phyloP scores from a whole-genome alignment of 805 yeast species.

The Metschnikowia colocasiae region DNA sequence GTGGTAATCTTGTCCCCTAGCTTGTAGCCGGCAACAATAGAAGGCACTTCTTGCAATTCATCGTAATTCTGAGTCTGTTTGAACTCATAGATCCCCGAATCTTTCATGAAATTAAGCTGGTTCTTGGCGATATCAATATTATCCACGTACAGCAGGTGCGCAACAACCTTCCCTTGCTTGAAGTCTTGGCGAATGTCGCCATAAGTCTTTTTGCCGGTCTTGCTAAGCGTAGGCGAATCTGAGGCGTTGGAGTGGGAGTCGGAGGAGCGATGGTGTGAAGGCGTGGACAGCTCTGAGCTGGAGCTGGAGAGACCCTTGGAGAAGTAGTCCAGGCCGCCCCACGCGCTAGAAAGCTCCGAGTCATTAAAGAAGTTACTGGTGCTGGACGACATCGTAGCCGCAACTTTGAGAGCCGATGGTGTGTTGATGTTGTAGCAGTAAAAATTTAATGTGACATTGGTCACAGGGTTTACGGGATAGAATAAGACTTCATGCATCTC shows the following conservation, averaged over 20 bases:
- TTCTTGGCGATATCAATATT: slow-evolving; percentile 24
- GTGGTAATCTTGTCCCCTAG: slow-evolving; percentile 20
- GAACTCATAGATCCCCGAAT: slow-evolving; percentile 10
- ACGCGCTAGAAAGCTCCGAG: slow-evolving; percentile 1
- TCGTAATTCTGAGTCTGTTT: slow-evolving; percentile 9
- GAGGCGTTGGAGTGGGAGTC: slow-evolving; percentile 7
- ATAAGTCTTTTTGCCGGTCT: slow-evolving; percentile 4
- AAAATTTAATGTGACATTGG: neutral
- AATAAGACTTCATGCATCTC: neutral
- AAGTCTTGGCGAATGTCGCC: slow-evolving; percentile 6
- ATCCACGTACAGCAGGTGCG: slow-evolving; percentile 25
- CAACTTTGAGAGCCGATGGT: neutral
- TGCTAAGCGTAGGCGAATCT: slow-evolving; percentile 4
- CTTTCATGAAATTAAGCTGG: slow-evolving; percentile 20
- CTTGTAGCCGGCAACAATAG: slow-evolving; percentile 23
- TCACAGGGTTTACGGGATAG: neutral
- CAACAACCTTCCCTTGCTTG: slow-evolving; percentile 16
- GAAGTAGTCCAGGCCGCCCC: neutral
- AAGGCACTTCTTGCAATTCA: slow-evolving; percentile 16
- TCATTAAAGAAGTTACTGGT: neutral
- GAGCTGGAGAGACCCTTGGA: slow-evolving; percentile 7
- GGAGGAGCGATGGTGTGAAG: slow-evolving; percentile 9
- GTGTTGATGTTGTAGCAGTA: neutral
- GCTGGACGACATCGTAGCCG: slow-evolving; percentile 1
- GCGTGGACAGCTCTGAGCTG: slow-evolving; percentile 14